Percentiles rank a stretch among this genome's conserved stretches.
Conservation (phyloP, 306 rosid genomes). For the Mimosa pudica region DNA sequence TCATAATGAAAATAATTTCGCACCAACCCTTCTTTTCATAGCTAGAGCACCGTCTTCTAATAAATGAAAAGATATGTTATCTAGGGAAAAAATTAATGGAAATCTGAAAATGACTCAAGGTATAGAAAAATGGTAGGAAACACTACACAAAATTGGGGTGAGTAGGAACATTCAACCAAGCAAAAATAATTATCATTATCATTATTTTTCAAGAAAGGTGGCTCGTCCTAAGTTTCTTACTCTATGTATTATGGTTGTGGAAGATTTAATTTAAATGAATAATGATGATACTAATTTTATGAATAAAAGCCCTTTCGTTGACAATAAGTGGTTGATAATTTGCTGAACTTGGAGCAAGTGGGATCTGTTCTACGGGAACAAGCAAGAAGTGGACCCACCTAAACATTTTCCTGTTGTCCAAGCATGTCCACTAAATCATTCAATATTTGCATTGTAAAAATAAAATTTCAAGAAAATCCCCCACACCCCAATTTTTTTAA, state of each 20-base stretch:
- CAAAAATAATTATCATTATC: neutral
- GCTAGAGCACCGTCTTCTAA: constrained; percentile 13
- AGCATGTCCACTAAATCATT: neutral
- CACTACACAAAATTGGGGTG: neutral
- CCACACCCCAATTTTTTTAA: too few relatives aligned
- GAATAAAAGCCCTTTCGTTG: neutral
- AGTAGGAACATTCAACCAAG: neutral
- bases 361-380: neutral
- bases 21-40: neutral
- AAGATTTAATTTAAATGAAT: neutral
- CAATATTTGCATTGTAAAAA: neutral
- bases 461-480: too few relatives aligned
- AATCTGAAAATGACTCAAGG: constrained; percentile 18
- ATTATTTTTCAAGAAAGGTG: too few relatives aligned
- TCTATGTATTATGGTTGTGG: too few relatives aligned
- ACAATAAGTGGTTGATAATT: neutral
- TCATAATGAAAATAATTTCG: constrained; percentile 7
- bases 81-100: neutral
- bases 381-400: neutral
- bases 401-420: neutral
- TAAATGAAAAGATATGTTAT: constrained; percentile 2
- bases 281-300: neutral
- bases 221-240: too few relatives aligned
- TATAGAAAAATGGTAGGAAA: neutral
- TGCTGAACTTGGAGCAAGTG: neutral